Conservation (phyloP, 1,139 yeast genomes). For the Meyerozyma elateridarum region DNA sequence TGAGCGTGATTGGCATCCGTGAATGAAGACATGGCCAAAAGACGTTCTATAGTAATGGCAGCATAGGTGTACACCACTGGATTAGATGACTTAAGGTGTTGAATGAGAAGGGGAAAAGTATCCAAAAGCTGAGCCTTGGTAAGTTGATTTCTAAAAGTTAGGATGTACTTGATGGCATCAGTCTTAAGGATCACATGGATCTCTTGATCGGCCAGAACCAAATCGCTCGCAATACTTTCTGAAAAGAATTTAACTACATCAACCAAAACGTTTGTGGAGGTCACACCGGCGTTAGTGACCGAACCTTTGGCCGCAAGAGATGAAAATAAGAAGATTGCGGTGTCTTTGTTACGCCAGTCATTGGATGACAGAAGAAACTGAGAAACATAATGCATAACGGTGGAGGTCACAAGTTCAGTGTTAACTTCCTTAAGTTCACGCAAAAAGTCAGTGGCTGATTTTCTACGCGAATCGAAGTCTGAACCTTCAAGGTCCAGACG, state of each 20-base stretch:
- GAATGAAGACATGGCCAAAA: conserved; percentile 69
- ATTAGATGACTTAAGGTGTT: conserved; percentile 55
- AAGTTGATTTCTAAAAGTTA: conserved; percentile 86
- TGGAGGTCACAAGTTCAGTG: conserved; percentile 67
- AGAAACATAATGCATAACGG: conserved; percentile 73
- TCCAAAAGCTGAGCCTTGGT: conserved; percentile 78
- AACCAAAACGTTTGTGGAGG: conserved; percentile 75
- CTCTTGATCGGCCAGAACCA: conserved; percentile 40
- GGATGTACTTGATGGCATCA: conserved; percentile 89
- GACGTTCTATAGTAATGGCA: conserved; percentile 86
- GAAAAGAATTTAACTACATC: conserved; percentile 87
- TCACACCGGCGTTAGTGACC: conserved; percentile 81
- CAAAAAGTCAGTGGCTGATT: conserved; percentile 86
- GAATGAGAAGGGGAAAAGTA: conserved; percentile 75
- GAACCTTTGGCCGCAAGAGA: conserved; percentile 90
- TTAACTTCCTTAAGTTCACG: conserved; percentile 81
- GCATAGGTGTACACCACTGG: conserved; percentile 91
- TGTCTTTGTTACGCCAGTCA: conserved; percentile 79
- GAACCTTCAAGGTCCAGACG: conserved; percentile 94
- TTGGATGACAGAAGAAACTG: conserved; percentile 51
- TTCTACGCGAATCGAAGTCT: conserved; percentile 86
- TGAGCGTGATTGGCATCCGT: conserved; percentile 39
- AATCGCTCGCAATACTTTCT: conserved; percentile 75
- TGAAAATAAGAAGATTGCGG: conserved; percentile 80
- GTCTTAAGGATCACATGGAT: conserved; percentile 74